phyloP scores from a whole-genome alignment of 352 stramenopile genomes.

The Aphanomyces euteiches region DNA sequence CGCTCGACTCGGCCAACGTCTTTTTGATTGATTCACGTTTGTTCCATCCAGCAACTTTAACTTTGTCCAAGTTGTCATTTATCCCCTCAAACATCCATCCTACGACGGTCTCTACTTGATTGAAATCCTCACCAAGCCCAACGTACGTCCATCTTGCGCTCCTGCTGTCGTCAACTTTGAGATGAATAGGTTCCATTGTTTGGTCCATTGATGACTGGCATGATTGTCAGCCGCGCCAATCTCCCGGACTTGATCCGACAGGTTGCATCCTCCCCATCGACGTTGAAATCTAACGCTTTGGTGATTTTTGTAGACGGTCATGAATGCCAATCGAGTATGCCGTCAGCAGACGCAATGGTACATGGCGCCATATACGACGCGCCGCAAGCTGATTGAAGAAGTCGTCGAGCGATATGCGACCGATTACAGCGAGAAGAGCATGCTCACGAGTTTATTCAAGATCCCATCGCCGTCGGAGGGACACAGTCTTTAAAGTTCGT shows the following conservation, averaged over 20 bases:
- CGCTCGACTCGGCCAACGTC: neutral
- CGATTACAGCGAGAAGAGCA: conserved; percentile 82
- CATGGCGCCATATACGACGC: conserved; percentile 77
- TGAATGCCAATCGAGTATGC: conserved; percentile 86
- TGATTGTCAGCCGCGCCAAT: conserved; percentile 71
- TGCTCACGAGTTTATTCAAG: conserved; percentile 73
- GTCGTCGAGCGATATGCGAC: conserved; percentile 82
- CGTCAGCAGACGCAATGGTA: conserved; percentile 77
- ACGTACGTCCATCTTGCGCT: conserved; percentile 33
- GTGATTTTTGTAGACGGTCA: conserved; percentile 44
- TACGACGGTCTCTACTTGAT: conserved; percentile 70
- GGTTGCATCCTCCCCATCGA: neutral
- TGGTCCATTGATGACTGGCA: conserved; percentile 74
- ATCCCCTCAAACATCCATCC: conserved; percentile 52
- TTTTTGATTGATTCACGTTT: neutral
- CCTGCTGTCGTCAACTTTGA: neutral
- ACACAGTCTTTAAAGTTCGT: conserved; percentile 24
- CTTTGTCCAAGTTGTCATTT: conserved; percentile 83
- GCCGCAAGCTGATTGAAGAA: conserved; percentile 85
- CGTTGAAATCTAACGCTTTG: neutral
- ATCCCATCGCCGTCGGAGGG: conserved; percentile 31
- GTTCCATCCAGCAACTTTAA: conserved; percentile 62
- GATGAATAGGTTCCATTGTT: conserved; percentile 52
- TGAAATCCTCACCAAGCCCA: conserved; percentile 78
- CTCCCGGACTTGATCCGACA: conserved; percentile 73